phyloP scores from a whole-genome alignment of 306 rosid genomes.

The Prunus padus region DNA sequence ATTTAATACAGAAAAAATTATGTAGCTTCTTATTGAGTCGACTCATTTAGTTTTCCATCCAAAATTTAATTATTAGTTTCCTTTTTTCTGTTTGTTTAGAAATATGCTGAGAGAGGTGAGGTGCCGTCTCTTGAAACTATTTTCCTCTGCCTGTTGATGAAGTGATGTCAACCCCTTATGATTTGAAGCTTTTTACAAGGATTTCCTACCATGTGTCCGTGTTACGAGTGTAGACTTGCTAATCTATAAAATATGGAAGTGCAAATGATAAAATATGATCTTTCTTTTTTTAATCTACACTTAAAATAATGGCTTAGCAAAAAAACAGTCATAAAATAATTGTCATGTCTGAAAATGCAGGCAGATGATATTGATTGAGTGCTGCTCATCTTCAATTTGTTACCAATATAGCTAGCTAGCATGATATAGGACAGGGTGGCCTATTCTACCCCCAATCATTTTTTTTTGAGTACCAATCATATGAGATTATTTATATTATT shows the following conservation, averaged over 20 bases:
- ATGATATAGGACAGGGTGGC: background rate
- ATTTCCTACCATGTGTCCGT: background rate
- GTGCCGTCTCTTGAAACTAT: background rate
- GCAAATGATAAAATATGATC: too few species aligned
- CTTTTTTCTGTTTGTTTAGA: too few species aligned
- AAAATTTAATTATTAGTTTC: too few species aligned
- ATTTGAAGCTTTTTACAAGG: background rate
- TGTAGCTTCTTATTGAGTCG: background rate
- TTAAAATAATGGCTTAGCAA: too few species aligned
- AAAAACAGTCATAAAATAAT: background rate
- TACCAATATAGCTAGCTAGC: background rate
- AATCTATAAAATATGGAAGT: too few species aligned
- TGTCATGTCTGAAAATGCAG: background rate
- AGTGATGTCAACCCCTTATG: background rate
- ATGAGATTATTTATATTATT: background rate
- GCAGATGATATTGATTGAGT: background rate
- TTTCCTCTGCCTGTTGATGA: background rate
- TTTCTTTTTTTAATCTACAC: too few species aligned
- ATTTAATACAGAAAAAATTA: constrained; percentile 10
- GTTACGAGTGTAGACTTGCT: too few species aligned
- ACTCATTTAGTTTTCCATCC: background rate
- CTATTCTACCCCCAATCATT: background rate
- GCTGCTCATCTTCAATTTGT: background rate
- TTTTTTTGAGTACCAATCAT: background rate
- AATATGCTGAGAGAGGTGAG: too few species aligned